A percentile compares a stretch with the other conserved stretches of the same genome.
Evolutionary conservation across 139 green algal genomes (phyloP).

Genomic region (Edaphochlamys debaryana): DNA sequence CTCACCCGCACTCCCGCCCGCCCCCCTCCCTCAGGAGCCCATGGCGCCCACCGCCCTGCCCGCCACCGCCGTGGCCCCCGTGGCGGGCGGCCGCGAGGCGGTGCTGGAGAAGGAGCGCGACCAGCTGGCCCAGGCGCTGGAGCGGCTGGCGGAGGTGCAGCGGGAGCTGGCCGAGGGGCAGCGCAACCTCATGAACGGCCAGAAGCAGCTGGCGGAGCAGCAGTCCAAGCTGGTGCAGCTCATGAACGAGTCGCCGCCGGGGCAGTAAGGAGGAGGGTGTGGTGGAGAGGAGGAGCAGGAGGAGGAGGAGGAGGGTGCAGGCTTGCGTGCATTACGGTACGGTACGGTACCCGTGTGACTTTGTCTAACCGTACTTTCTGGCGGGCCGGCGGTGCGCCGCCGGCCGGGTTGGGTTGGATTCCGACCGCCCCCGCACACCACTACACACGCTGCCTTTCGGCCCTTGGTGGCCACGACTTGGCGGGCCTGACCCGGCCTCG

Average conservation of each 20-base stretch:
- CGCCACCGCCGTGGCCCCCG: background rate
- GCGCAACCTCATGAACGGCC: conserved; percentile 76
- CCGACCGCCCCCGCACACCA: too few relatives aligned
- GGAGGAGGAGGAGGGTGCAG: too few relatives aligned
- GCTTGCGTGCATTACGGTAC: too few relatives aligned
- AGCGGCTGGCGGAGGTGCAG: conserved; percentile 77
- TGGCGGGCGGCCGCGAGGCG: conserved; percentile 1
- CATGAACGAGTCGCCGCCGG: conserved; percentile 48
- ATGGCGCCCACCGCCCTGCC: background rate
- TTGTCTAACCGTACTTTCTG: too few relatives aligned
- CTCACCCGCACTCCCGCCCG: background rate
- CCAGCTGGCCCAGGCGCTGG: conserved; percentile 68
- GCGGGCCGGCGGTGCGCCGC: too few relatives aligned
- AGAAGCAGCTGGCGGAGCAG: conserved; percentile 79
- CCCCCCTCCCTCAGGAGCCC: background rate
- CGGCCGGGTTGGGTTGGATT: too few relatives aligned
- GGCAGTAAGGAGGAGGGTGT: too few relatives aligned
- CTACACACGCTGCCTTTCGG: too few relatives aligned
- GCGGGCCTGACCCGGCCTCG: too few relatives aligned
- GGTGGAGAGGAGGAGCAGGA: too few relatives aligned
- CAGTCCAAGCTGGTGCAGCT: conserved; percentile 70
- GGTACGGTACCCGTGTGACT: too few relatives aligned
- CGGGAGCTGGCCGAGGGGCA: conserved; percentile 75
- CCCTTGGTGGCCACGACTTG: too few relatives aligned
- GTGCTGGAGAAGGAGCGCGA: conserved; percentile 70